Conservation (phyloP, 495 filamentous ascomycete species). For the Neurospora africana region DNA sequence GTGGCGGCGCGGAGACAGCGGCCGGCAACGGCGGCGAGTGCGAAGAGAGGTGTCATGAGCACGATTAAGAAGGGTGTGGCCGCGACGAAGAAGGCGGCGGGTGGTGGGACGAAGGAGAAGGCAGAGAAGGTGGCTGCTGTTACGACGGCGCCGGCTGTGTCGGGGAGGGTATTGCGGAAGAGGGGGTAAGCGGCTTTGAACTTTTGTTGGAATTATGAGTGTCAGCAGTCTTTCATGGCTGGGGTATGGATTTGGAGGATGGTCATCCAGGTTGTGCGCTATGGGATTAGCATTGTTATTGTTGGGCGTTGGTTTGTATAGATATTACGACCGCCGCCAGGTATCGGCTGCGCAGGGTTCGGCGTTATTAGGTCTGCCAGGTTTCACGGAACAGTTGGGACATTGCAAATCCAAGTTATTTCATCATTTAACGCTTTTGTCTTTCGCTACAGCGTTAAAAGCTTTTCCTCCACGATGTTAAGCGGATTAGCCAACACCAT, state of each 20-base stretch:
- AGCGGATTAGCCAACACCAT: neutral
- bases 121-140: conserved; percentile 15
- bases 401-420: neutral
- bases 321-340: neutral
- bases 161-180: conserved; percentile 40
- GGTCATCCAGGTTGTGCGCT: neutral
- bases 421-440: neutral
- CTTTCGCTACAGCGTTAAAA: neutral
- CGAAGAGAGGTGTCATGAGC: conserved; percentile 30
- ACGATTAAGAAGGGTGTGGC: conserved; percentile 31
- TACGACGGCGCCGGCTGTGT: neutral
- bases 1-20: conserved; percentile 29
- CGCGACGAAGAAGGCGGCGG: conserved; percentile 22
- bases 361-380: neutral
- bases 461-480: neutral
- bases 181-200: conserved; percentile 22
- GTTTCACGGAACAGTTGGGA: neutral
- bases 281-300: neutral
- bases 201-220: too few species aligned
- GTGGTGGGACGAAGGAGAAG: conserved; percentile 29
- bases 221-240: neutral
- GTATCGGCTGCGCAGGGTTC: neutral
- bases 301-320: neutral
- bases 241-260: neutral
- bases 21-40: conserved; percentile 20